A percentile compares a stretch with the other conserved stretches of the same genome.
These are phyloP conservation scores for Chlamydomonas sphaeroides DNA, from an alignment of 139 green algal genomes.

Conservation along the genomic window DNA sequence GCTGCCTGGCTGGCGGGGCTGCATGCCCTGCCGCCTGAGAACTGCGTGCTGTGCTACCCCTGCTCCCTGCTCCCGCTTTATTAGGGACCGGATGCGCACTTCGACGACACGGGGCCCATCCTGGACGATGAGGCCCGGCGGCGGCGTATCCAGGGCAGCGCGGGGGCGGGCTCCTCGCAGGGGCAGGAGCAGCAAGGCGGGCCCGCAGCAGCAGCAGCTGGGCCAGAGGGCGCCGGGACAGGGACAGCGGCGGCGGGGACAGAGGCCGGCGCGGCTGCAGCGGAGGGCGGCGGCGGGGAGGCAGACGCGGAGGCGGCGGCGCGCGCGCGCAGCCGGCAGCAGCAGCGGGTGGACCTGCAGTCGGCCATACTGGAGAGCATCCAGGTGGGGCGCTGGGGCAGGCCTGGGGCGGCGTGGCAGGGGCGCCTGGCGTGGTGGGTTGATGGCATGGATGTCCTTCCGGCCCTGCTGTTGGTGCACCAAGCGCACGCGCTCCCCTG, in stretches of 20 bases:
- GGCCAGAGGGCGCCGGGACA: background rate
- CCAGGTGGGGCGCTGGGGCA: background rate
- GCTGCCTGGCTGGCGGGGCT: background rate
- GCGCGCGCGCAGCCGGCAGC: background rate
- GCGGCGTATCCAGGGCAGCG: slow-evolving; percentile 7
- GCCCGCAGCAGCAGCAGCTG: background rate
- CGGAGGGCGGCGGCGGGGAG: background rate
- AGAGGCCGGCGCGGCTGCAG: background rate
- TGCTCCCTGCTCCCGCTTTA: too few species aligned
- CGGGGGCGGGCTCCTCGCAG: background rate
- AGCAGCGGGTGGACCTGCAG: slow-evolving; percentile 23
- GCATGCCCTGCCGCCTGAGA: too few species aligned
- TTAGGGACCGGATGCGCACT: background rate
- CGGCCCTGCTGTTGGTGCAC: too few species aligned
- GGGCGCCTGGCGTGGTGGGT: too few species aligned
- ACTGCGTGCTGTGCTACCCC: background rate
- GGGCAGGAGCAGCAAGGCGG: background rate
- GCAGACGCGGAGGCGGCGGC: background rate
- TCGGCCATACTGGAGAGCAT: slow-evolving; percentile 33
- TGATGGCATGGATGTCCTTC: too few species aligned
- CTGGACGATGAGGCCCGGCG: slow-evolving; percentile 24
- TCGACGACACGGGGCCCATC: slow-evolving; percentile 40
- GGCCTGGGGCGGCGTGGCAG: background rate
- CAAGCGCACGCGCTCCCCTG: background rate
- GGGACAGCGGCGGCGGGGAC: background rate